Base-by-base conservation (phyloP, 2,329 filamentous ascomycete genomes). In the Anisogramma anomala region DNA sequence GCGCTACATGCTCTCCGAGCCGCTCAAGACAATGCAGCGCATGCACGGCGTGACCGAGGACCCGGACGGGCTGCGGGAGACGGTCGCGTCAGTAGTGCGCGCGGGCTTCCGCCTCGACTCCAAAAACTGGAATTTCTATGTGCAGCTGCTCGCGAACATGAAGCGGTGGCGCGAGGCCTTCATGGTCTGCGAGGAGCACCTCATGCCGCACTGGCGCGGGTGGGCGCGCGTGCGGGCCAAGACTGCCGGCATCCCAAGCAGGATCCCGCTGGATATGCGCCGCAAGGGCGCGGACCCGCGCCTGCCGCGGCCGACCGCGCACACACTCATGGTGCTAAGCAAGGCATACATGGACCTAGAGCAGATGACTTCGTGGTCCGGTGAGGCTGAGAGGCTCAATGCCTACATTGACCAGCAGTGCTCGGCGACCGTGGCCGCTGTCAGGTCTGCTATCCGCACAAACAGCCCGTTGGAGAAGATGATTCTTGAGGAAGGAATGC, bases 141-240 rank as follows among this genome's bases (percentile, higher is more conserved):
- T 94, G 41, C 75, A 82, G 52, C 61, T 70, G 37, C 74, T 95
- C 20, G 74, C 77, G 18, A 64, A 68, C 11, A 67, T 77, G 40
- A 69, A 71, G 33, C 67, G 71, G 33, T 71, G 72, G 52, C 61
- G 74, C 35, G 68, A 80, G 15, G 87, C 87, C 27, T 94, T 91
- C 60, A 56, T 64, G 17, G 62, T 79, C 38, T 89, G 84, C 55
- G 89, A 96, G 63, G 62, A 68, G 19, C 74, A 77, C 46, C 77
- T 96, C 41, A 93, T 94, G 73, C 70, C 74, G 1, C 68, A 74
- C 25, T 94, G 87, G 73, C 72, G 74, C 9, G 85, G 86, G 18
- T 95, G 87, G 84, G 48, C 53, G 20, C 42, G 49, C 3, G 55
- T 54, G 31, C 61, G 62, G 6, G 27, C 20, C 17, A 39, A 34